Percentiles rank a stretch among this genome's conserved stretches.
phyloP scores from a whole-genome alignment of 1,139 yeast species.

The Pneumocystis carinii region DNA sequence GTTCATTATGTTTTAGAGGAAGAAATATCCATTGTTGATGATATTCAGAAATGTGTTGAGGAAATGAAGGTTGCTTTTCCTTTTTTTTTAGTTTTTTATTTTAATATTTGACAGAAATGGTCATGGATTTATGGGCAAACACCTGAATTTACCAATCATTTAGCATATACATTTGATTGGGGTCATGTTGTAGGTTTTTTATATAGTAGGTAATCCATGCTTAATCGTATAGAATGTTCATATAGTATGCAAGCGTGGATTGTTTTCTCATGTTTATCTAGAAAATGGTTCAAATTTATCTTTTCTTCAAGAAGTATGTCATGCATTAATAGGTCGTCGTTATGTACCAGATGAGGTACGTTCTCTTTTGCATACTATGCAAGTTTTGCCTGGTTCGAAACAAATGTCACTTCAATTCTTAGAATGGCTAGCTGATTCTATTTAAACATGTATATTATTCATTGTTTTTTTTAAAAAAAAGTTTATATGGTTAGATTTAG shows the following conservation, averaged over 20 bases:
- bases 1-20: slow-evolving; percentile 12
- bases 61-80: slow-evolving; percentile 7
- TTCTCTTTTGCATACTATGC: background rate
- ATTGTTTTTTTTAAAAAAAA: background rate
- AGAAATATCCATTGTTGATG: slow-evolving; percentile 2
- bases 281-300: background rate
- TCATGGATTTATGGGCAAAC: slow-evolving; percentile 60
- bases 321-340: background rate
- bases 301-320: background rate
- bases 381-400: background rate
- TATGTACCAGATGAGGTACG: background rate
- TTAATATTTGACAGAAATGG: slow-evolving; percentile 36
- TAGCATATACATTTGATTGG: background rate
- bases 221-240: background rate
- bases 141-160: slow-evolving; percentile 43
- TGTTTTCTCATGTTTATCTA: background rate
- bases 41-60: background rate
- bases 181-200: background rate
- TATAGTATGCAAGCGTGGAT: background rate
- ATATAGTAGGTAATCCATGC: background rate
- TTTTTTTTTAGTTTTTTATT: background rate
- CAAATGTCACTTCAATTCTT: background rate
- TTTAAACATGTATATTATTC: background rate
- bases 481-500: background rate
- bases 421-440: background rate